Conservation (phyloP, 2,329 filamentous ascomycete genomes). For the Cladosporium sp. region DNA sequence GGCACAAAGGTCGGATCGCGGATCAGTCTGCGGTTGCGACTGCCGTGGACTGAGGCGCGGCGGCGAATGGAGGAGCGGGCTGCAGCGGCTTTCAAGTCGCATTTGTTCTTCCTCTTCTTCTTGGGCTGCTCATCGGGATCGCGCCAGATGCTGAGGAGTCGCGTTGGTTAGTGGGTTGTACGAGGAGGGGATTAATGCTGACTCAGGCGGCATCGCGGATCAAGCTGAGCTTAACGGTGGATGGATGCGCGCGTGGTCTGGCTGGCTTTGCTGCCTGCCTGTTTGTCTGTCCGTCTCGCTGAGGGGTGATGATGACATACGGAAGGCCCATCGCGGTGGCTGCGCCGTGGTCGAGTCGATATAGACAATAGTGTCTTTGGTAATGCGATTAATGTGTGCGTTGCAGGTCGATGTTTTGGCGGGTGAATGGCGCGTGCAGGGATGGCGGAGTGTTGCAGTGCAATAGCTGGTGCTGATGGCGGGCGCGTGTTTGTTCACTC, state of each 20-base stretch:
- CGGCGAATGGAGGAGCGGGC: conserved; percentile 61
- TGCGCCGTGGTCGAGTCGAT: neutral
- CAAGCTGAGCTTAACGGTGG: conserved; percentile 13
- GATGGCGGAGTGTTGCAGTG: conserved; percentile 10
- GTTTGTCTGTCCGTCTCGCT: neutral
- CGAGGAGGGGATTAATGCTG: neutral
- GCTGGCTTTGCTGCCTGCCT: neutral
- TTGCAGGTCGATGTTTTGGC: conserved; percentile 6
- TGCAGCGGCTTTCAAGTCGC: conserved; percentile 37
- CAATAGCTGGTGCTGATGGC: neutral
- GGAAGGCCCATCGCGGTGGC: conserved; percentile 49
- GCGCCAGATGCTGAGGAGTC: conserved; percentile 52
- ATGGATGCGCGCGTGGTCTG: neutral
- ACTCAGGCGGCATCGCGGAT: conserved; percentile 11
- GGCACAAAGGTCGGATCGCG: conserved; percentile 27
- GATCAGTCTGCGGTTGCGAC: conserved; percentile 32
- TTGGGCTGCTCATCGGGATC: conserved; percentile 50
- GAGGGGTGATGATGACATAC: conserved; percentile 37
- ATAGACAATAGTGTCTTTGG: neutral
- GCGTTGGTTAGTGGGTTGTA: neutral
- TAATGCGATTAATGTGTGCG: neutral
- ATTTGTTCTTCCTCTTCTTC: conserved; percentile 46
- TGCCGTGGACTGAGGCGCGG: conserved; percentile 34
- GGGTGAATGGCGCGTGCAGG: conserved; percentile 13
- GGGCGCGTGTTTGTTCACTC: neutral